These are phyloP conservation scores for Cryptomeria japonica DNA, from an alignment of 75 land plant species.

Conservation along the genomic window DNA sequence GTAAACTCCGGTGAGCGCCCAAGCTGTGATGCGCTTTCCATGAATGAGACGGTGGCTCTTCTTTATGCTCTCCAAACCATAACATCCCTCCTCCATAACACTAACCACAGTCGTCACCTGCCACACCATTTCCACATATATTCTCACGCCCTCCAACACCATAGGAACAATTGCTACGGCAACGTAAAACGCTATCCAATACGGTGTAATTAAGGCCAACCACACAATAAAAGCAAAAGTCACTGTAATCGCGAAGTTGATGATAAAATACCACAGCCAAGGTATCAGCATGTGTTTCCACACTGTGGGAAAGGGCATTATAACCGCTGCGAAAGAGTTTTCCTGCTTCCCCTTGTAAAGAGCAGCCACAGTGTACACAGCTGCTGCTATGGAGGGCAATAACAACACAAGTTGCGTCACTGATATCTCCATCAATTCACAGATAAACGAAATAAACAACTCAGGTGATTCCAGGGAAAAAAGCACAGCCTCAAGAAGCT, in stretches of 20 bases:
- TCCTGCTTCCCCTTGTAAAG: neutral
- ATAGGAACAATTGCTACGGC: too few species aligned
- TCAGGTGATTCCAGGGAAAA: too few species aligned
- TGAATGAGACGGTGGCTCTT: too few species aligned
- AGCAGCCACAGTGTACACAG: neutral
- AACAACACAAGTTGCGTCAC: too few species aligned
- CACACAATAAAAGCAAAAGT: neutral
- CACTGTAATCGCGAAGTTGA: neutral
- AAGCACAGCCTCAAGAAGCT: too few species aligned
- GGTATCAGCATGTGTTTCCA: neutral
- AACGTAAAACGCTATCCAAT: neutral
- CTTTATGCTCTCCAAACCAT: too few species aligned
- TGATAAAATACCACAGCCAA: neutral
- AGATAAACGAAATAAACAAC: fast-evolving
- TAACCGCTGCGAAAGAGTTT: neutral
- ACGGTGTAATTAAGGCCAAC: neutral
- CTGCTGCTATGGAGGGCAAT: too few species aligned
- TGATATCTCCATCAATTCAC: too few species aligned
- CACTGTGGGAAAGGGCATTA: neutral
- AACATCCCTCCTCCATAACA: too few species aligned
- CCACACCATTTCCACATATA: neutral
- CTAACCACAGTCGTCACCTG: neutral
- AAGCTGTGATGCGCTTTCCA: too few species aligned
- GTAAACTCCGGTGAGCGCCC: too few species aligned
- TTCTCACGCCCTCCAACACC: neutral